Evolutionary conservation across 257 asterid genomes (phyloP).

Genomic region (Rauvolfia tetraphylla): DNA sequence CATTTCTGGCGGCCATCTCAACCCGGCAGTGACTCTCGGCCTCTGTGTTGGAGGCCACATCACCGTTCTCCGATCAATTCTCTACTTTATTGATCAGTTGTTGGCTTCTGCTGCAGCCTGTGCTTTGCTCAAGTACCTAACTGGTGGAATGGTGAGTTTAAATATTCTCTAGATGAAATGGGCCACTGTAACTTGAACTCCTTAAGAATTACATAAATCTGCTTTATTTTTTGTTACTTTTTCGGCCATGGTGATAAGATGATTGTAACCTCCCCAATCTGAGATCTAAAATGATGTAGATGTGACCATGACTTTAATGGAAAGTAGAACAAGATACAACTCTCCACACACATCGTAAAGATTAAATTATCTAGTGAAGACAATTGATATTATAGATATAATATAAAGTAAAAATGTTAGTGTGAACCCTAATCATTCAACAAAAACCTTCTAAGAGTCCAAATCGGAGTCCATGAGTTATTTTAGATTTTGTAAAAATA

Average conservation of each 20-base stretch:
- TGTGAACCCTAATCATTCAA: no score
- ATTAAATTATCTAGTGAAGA: no score
- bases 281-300: not conserved
- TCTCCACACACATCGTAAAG: no score
- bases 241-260: not conserved
- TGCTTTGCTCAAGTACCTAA: conserved; percentile 65
- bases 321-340: no score
- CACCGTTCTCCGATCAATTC: conserved; percentile 66
- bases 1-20: conserved; percentile 88
- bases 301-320: not conserved
- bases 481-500: no score
- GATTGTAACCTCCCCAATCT: not conserved
- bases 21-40: conserved; percentile 93
- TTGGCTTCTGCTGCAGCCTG: conserved; percentile 94
- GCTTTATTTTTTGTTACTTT: not conserved
- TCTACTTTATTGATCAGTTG: conserved; percentile 80
- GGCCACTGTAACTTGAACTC: no score
- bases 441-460: no score
- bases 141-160: conserved; percentile 70
- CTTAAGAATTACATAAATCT: not conserved
- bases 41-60: conserved; percentile 79
- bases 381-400: no score
- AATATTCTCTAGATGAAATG: not conserved
- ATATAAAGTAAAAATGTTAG: no score
- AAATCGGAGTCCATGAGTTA: no score